phyloP scores from a whole-genome alignment of 2,329 filamentous ascomycete species.

The Colletotrichum zoysiae region DNA sequence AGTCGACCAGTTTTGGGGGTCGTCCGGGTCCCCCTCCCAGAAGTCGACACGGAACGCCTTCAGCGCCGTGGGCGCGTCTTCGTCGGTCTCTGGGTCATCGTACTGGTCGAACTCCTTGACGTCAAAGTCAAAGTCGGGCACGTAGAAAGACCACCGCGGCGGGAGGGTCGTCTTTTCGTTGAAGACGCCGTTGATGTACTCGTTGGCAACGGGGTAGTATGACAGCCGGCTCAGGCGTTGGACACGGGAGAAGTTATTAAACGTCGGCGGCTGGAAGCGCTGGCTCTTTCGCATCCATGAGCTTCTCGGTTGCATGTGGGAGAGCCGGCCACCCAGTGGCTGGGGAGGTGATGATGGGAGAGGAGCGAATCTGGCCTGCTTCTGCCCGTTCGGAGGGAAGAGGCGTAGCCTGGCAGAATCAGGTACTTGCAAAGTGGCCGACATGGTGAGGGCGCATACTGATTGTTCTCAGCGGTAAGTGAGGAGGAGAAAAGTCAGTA shows the following conservation, averaged over 20 bases:
- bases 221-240: conserved; percentile 36
- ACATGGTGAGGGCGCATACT: conserved; percentile 29
- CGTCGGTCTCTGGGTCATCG: conserved; percentile 2
- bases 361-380: conserved; percentile 40
- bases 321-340: conserved; percentile 12
- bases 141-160: conserved; percentile 42
- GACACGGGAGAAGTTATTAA: conserved; percentile 16
- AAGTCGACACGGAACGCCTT: conserved; percentile 70
- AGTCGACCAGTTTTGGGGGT: conserved; percentile 55
- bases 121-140: conserved; percentile 43
- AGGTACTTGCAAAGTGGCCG: conserved; percentile 30
- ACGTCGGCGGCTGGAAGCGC: conserved; percentile 5
- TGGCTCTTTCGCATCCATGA: conserved; percentile 40
- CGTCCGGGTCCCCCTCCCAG: conserved; percentile 63
- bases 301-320: conserved; percentile 29
- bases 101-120: conserved; percentile 36
- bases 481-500: conserved; percentile 19
- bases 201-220: conserved; percentile 40
- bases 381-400: conserved; percentile 20
- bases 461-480: conserved; percentile 20
- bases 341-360: conserved; percentile 29
- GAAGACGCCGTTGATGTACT: conserved; percentile 43
- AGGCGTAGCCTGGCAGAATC: conserved; percentile 31
- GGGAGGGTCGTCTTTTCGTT: conserved; percentile 42
- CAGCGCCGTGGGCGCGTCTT: conserved; percentile 16